phyloP scores from a whole-genome alignment of 1,139 yeast species.

The Saccharomyces hybrid region DNA sequence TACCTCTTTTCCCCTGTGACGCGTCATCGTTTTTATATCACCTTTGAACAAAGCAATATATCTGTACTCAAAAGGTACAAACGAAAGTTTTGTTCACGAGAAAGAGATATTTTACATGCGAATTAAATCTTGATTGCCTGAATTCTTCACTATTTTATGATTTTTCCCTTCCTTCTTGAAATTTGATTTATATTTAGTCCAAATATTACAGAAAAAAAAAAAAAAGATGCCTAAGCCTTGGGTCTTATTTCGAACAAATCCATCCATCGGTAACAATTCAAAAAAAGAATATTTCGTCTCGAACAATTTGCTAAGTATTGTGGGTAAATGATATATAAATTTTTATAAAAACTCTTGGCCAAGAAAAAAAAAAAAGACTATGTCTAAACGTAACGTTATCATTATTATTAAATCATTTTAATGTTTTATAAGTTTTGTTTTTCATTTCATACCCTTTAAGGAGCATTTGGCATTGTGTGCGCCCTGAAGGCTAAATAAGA shows the following conservation, averaged over 20 bases:
- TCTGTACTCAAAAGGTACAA: background rate
- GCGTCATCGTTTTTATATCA: background rate
- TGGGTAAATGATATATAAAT: background rate
- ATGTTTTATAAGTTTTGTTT: background rate
- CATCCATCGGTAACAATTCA: no score
- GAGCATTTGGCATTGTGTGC: conserved; percentile 45
- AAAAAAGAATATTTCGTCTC: background rate
- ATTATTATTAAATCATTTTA: background rate
- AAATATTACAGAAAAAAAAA: no score
- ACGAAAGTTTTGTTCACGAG: background rate
- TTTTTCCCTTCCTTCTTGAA: no score
- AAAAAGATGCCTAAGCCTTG: no score
- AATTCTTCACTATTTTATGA: no score
- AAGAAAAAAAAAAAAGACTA: background rate
- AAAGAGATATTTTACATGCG: no score
- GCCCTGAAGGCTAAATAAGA: conserved; percentile 54
- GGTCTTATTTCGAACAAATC: no score
- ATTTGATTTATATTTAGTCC: no score
- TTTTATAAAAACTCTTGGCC: background rate
- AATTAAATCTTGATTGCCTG: no score
- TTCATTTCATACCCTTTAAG: conserved; percentile 5
- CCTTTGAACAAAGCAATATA: background rate
- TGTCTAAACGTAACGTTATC: background rate
- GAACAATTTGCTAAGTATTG: background rate
- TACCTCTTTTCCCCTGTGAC: background rate